Evolutionary conservation across 179 eudicot species (phyloP), one percentile per base, ranked within the genome.

Genomic region (Patellifolia procumbens): DNA sequence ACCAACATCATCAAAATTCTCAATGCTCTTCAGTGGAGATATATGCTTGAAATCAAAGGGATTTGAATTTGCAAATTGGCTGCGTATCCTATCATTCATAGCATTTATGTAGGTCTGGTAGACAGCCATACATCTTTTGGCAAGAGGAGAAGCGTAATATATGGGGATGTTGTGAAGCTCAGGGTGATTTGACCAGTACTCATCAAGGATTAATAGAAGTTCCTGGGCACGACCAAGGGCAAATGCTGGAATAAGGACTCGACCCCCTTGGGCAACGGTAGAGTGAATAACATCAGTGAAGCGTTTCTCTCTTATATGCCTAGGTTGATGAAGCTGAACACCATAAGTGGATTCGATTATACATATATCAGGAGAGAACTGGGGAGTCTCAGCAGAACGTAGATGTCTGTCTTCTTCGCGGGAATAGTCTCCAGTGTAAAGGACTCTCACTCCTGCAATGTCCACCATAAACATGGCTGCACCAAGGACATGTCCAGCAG

Each of bases 401-500:
- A 94, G 90, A 81, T 94, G 98, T n/a, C 98, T 81, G 82, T 94
- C 98, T 83, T 94, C 98, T 85, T 92, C 98, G 24, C 98, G 96
- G 12, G 98, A 94, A 84, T 92, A 94, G 74, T 94, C 98, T 62
- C 98, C 96, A n/a, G 98, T 94, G 69, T 94, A 94, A 68, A 94
- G 91, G 58, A 94, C 91, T 45, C 98, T 83, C 46, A 92, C 97
- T 67, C 98, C 97, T 7, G 96, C 97, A 75, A 94, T 94, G 81
- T 94, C 98, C 28, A 94, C 98, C 98, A 94, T 94, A 79, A 94
- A 94, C 98, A 94, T 94, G 79, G 98, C 98, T 31, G 98, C 98
- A 78, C 98, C 98, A 71, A 94, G 98, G 71, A 94, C 98, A 49
- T 94, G 98, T 15, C 98, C 98, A 49, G 98, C 98, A 28, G 98